A percentile compares a stretch with the other conserved stretches of the same genome.
Evolutionary conservation across 2,329 filamentous ascomycete species (phyloP).

Genomic region (Aspergillus pseudoterreus): DNA sequence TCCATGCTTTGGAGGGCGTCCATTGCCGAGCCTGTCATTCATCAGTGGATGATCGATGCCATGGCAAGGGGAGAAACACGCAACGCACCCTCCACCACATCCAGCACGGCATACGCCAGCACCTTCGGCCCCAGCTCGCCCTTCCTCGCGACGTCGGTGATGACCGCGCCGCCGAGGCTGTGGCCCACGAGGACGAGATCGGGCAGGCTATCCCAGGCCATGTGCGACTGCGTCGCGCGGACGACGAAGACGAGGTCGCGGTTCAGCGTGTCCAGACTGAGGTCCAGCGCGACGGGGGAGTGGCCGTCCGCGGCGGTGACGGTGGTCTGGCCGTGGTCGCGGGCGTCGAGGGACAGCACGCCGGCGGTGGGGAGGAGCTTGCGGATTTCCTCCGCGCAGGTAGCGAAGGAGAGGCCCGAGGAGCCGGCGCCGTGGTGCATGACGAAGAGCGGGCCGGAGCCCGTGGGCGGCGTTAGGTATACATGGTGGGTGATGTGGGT

Average conservation of each 20-base stretch:
- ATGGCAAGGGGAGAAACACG: not conserved
- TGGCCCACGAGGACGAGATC: slow-evolving; percentile 82
- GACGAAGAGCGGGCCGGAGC: slow-evolving; percentile 77
- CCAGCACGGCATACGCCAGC: slow-evolving; percentile 83
- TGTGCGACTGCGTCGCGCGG: slow-evolving; percentile 59
- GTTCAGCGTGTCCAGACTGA: slow-evolving; percentile 69
- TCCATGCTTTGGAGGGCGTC: slow-evolving; percentile 95
- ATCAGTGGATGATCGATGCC: not conserved
- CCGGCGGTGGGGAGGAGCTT: slow-evolving; percentile 75
- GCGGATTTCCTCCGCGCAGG: slow-evolving; percentile 72
- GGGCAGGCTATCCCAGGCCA: slow-evolving; percentile 72
- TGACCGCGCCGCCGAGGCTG: slow-evolving; percentile 85
- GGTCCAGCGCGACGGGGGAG: slow-evolving; percentile 50
- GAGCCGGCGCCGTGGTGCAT: slow-evolving; percentile 94
- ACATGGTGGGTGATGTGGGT: slow-evolving; percentile 68
- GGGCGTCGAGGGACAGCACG: slow-evolving; percentile 78
- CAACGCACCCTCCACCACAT: slow-evolving; percentile 74
- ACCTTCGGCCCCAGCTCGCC: slow-evolving; percentile 64
- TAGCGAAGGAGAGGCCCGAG: slow-evolving; percentile 86
- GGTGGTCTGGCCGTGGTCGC: slow-evolving; percentile 73
- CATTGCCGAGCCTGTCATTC: slow-evolving; percentile 68
- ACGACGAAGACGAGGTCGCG: slow-evolving; percentile 70
- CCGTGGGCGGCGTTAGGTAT: slow-evolving; percentile 76
- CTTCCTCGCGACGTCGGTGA: slow-evolving; percentile 74
- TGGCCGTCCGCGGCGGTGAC: slow-evolving; percentile 22